Evolutionary conservation across 176 grass and related monocot species (phyloP), one percentile per base, ranked within the genome.

Genomic region (Triticum turgidum): DNA sequence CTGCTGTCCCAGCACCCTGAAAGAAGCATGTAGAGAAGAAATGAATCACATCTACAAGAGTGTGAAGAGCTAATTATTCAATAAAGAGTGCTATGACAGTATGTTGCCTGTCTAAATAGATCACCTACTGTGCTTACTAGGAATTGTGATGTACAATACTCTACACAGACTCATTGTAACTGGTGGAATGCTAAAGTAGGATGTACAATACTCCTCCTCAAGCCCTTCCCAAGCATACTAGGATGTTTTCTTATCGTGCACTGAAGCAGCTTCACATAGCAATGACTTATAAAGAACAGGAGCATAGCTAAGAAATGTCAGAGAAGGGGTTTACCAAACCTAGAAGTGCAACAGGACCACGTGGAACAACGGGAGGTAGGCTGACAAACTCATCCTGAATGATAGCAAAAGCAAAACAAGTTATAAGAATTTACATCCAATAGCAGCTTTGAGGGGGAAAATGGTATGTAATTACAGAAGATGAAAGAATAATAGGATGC

Each of bases 371-470:
- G 49, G 93, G 68, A 63, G 96, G 91, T 47, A 98, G 88, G 83
- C 86, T 94, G 65, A 93, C 93, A 66, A 96, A 96, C 76, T 96
- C 93, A 86, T 96, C 96, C 93, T 98, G 79, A 22, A 91, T 34
- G 61, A 58, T 4, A 90, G n/a, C 17, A 66, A 86, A 84, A 61
- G 24, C 1, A 75, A 71, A 77, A 20, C 11, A 34, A 5, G 32
- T 67, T 42, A 87, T 18, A 67, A 84, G 58, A 27, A 80, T 59
- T 30, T 38, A 20, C 47, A 66, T 59, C n/a, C 34, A 35, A 6
- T 21, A 67, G 2, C 4, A 1, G 8, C 33, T 90, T 77, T 0
- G 22, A 38, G 58, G 38, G 22, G 33, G 3, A 73, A 69, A 45
- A 29, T 0, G 15, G 14, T 24, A 32, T 3, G 5, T n/a, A 82